Percentiles rank a stretch among this genome's conserved stretches.
Evolutionary conservation across 2,329 filamentous ascomycete genomes (phyloP).

Genomic region (Polychaeton citri): DNA sequence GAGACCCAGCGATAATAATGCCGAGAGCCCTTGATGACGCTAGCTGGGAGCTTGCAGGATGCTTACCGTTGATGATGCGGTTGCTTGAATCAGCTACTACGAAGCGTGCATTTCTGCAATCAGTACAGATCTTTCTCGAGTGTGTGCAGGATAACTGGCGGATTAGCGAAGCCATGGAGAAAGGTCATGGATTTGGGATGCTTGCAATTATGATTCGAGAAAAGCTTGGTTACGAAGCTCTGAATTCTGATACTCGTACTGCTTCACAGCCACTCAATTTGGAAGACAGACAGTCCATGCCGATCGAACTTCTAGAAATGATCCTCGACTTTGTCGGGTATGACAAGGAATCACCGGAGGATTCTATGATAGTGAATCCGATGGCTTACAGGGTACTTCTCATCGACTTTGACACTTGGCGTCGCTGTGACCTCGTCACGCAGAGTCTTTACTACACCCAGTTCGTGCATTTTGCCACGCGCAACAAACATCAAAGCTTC

Average conservation of each 20-base stretch:
- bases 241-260: conserved; percentile 10
- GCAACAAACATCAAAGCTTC: conserved; percentile 84
- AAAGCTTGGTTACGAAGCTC: conserved; percentile 51
- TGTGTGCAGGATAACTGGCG: conserved; percentile 87
- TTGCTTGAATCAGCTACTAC: conserved; percentile 65
- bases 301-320: conserved; percentile 54
- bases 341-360: conserved; percentile 60
- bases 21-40: conserved; percentile 84
- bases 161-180: conserved; percentile 96
- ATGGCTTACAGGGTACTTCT: conserved; percentile 84
- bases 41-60: conserved; percentile 85
- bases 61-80: conserved; percentile 71
- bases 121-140: conserved; percentile 72
- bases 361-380: conserved; percentile 91
- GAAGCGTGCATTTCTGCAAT: conserved; percentile 56
- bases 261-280: conserved; percentile 9
- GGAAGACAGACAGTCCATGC: conserved; percentile 39
- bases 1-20: conserved; percentile 65
- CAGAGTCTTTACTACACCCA: conserved; percentile 89
- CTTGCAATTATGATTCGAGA: conserved; percentile 70
- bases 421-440: conserved; percentile 59
- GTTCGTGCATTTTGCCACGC: conserved; percentile 75
- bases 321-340: conserved; percentile 84
- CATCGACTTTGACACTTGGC: conserved; percentile 89
- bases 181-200: conserved; percentile 85